Base-by-base conservation (phyloP, 176 grass and related monocot species). In the Musa beccarii region DNA sequence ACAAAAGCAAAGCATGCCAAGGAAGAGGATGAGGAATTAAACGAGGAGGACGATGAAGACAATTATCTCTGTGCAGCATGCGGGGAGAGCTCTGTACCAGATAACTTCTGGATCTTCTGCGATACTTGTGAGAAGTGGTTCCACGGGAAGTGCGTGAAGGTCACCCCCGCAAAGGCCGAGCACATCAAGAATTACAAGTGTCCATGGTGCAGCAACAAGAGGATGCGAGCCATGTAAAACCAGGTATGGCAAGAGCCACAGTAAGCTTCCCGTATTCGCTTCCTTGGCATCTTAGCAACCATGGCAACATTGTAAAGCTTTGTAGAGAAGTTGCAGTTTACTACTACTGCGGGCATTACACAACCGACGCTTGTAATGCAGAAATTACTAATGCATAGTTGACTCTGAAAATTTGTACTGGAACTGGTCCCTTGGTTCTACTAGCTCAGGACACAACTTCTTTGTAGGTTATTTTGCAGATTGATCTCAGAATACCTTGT, bases 171-270 rank as follows among this genome's bases (percentile, higher is more conserved):
- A 2, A 67, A 66, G 56, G 84, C 84, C 25, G 84, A 85, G 73
- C 84, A 85, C 70, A 85, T 85, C 73, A 85, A 85, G 74, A 73
- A 85, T 66, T 85, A 85, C 68, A 85, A 85, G 34, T 85, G 84
- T 26, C 84, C 84, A 4, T 79, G 76, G 25, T 85, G 84, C 63
- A 73, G 78, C 79, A 77, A 74, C 55, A 85, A 80, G 34, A 75
- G 74, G 59, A 65, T 65, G 11, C 62, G 62, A 11, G 3, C 62
- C 21, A 10, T 22, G 24, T 65, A 65, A 65, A 8, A 25, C 9
- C 62, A 65, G 20, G 1, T 26, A 9, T 65, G 7, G 8, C 62
- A 25, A 65, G 17, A 61, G 19, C 57, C 57, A 11, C 9, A 24
- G 2, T 25, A 24, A 20, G 2, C 17, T 63, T 1, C 22, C 24